phyloP scores from a whole-genome alignment of 75 land plant genomes.

The Cunninghamia lanceolata region DNA sequence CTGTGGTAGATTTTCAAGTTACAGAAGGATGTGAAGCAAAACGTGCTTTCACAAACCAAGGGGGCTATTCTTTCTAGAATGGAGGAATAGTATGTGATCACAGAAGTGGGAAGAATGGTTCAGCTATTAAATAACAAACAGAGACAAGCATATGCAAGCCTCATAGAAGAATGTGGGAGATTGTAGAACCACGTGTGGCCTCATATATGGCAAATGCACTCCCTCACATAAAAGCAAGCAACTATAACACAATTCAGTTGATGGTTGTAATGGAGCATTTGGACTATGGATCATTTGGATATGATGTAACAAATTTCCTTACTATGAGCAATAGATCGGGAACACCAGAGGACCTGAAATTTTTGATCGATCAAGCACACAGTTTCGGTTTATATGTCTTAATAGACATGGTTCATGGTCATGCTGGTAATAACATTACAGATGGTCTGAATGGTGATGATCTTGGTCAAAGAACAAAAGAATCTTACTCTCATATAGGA shows the following conservation, averaged over 20 bases:
- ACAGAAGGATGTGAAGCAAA: conserved; percentile 23
- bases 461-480: conserved; percentile 82
- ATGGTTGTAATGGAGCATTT: no score
- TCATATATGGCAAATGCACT: no score
- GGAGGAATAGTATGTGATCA: conserved; percentile 18
- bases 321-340: conserved; percentile 93
- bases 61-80: conserved; percentile 17
- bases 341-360: conserved; percentile 95
- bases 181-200: conserved; percentile 36
- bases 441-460: conserved; percentile 98
- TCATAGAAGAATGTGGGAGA: conserved; percentile 16
- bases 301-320: conserved; percentile 95
- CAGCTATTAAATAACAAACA: conserved; percentile 10
- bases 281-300: conserved; percentile 96
- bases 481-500: conserved; percentile 88
- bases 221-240: no score
- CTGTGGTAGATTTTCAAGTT: conserved; percentile 46
- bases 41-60: conserved; percentile 26
- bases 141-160: conserved; percentile 21
- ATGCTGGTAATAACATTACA: conserved; percentile 86
- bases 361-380: conserved; percentile 91
- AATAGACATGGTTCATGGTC: conserved; percentile 97
- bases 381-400: conserved; percentile 75
- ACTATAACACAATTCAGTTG: no score
- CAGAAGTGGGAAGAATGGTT: conserved; percentile 12